These are phyloP conservation scores for Phytophthora sp. DNA, from an alignment of 352 stramenopile genomes.

Conservation along the genomic window DNA sequence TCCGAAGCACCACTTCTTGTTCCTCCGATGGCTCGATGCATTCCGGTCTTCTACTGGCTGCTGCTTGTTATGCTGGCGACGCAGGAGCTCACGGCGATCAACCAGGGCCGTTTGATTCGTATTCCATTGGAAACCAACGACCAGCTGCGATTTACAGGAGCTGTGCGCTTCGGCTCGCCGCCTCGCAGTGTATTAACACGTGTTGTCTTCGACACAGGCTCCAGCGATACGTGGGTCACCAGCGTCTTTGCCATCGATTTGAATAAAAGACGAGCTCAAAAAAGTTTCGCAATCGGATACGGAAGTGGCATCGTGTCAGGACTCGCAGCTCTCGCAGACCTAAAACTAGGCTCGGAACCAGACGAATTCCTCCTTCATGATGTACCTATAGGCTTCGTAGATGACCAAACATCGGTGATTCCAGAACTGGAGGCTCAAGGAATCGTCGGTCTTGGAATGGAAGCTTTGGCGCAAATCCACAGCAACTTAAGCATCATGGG, in stretches of 20 bases:
- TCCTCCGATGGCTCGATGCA: slow-evolving; percentile 1
- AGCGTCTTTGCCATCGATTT: not conserved
- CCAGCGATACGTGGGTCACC: slow-evolving; percentile 27
- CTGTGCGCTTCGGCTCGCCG: slow-evolving; percentile 2
- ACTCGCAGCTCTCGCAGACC: slow-evolving; percentile 3
- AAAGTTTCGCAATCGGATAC: slow-evolving; percentile 17
- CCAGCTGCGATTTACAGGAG: slow-evolving; percentile 24
- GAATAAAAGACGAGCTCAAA: not conserved
- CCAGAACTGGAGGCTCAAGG: slow-evolving; percentile 15
- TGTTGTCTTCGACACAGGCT: slow-evolving; percentile 34
- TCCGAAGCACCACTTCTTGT: not conserved
- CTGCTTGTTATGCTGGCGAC: not conserved
- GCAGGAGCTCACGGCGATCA: not conserved
- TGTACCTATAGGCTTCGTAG: slow-evolving; percentile 22
- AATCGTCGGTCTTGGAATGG: slow-evolving; percentile 28
- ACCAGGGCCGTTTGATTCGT: slow-evolving; percentile 6
- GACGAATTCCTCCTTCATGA: not conserved
- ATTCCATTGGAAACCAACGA: slow-evolving; percentile 23
- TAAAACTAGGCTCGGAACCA: slow-evolving; percentile 1
- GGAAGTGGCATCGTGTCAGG: slow-evolving; percentile 27
- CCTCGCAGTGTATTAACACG: slow-evolving; percentile 5
- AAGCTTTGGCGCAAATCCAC: slow-evolving; percentile 21
- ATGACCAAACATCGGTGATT: slow-evolving; percentile 3
- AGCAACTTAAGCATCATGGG: slow-evolving; percentile 11
- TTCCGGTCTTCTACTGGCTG: not conserved